These are phyloP conservation scores for Termitomyces sp. DNA, from an alignment of 1,284 basidiomycete species.

Conservation along the genomic window DNA sequence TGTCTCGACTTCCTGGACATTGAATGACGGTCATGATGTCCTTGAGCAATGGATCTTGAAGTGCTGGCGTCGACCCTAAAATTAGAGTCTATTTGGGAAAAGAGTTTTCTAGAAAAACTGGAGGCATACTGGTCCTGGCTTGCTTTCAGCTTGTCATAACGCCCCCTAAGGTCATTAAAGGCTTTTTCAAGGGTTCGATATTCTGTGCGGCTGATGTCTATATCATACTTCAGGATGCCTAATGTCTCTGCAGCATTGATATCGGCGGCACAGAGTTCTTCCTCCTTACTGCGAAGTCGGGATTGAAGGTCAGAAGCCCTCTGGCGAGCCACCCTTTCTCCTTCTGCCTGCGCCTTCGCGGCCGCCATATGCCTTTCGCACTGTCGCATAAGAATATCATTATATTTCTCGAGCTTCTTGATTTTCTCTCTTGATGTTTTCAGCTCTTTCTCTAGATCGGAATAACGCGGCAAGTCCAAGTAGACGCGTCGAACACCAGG, in stretches of 20 bases:
- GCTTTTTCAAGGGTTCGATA: not conserved
- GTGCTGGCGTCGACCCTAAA: not conserved
- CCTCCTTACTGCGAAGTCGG: not conserved
- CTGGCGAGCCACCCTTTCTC: constrained; percentile 25
- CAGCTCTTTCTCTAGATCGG: constrained; percentile 26
- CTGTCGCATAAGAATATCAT: constrained; percentile 34
- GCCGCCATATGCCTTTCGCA: constrained; percentile 32
- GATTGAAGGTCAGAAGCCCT: not conserved
- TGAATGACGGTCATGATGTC: too few species aligned
- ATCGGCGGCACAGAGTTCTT: not conserved
- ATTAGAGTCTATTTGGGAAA: not conserved
- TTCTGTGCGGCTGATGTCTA: not conserved
- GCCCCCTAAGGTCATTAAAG: constrained; percentile 4
- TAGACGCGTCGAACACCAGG: constrained; percentile 54
- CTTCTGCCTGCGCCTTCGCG: constrained; percentile 25
- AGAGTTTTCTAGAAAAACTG: not conserved
- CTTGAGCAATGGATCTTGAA: not conserved
- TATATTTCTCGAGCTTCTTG: constrained; percentile 32
- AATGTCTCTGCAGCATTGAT: not conserved
- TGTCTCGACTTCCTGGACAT: not conserved
- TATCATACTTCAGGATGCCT: not conserved
- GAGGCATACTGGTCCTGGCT: constrained; percentile 1
- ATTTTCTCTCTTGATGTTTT: constrained; percentile 29
- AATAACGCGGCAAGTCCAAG: constrained; percentile 34
- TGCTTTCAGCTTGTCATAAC: not conserved